Conservation (phyloP, 2,329 filamentous ascomycete species). For the Chrysoporthe cubensis region DNA sequence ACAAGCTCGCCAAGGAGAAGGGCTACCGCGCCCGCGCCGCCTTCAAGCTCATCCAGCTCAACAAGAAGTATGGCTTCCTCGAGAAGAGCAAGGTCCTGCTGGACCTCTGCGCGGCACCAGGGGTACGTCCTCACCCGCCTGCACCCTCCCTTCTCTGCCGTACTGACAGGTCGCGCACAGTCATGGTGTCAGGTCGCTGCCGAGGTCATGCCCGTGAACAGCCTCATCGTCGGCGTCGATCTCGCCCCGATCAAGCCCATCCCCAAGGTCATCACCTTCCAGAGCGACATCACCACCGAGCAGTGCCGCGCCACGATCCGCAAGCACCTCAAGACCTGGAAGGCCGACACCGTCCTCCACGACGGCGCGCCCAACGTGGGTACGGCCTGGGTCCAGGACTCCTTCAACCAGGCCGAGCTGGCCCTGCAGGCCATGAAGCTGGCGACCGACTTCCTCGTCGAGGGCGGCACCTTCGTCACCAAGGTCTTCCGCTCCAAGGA, state of each 20-base stretch:
- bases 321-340: constrained; percentile 91
- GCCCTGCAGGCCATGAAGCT: constrained; percentile 89
- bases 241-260: constrained; percentile 95
- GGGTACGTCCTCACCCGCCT: constrained; percentile 59
- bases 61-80: constrained; percentile 98
- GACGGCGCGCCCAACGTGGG: constrained; percentile 98
- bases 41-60: constrained; percentile 97
- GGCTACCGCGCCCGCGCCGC: constrained; percentile 94
- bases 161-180: constrained; percentile 42
- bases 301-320: constrained; percentile 91
- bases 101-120: constrained; percentile 96
- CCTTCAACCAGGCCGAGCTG: constrained; percentile 95
- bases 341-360: constrained; percentile 92
- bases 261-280: constrained; percentile 90
- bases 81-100: constrained; percentile 95
- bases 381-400: constrained; percentile 97
- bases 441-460: constrained; percentile 87
- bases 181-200: constrained; percentile 97
- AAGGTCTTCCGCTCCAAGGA: constrained; percentile 98
- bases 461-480: constrained; percentile 92
- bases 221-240: constrained; percentile 93
- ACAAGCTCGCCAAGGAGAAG: constrained; percentile 97
- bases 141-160: background rate
- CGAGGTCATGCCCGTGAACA: constrained; percentile 89
- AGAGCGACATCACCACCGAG: constrained; percentile 96